Evolutionary conservation across 1,284 basidiomycete species (phyloP), one percentile per base, ranked within the genome.

Genomic region (Leccinum angustisporum): DNA sequence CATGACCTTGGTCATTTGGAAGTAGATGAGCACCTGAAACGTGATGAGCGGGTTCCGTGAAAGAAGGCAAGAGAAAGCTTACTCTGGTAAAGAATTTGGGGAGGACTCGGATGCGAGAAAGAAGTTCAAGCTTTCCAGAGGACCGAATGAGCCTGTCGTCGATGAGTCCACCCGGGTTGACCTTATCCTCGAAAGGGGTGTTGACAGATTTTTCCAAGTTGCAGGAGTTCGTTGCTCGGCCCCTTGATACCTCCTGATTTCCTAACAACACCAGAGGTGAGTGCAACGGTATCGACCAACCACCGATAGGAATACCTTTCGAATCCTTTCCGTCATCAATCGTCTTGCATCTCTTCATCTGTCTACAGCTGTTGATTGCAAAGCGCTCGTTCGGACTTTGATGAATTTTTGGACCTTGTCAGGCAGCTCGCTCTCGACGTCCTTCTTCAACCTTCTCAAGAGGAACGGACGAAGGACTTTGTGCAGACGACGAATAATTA

Each of bases 1-100:
- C 97, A 99, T 98, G 74, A 98, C 95, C 71, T 95, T 88, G 8
- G 97, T 98, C 97, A 98, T 98, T 78, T 99, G 97, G 90, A 98
- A 98, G 87, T 98, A 98, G 74, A 99, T 98, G 64, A 99, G 87
- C 33, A 98, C 96, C 89, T 92, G 62, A 25, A 50, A 56, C n/a
- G n/a, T 11, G 30, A 36, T 68, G 13, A 69, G 46, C 16, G 7
- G 3, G 36, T 56, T 36, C 3, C n/a, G 16, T 40, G 7, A 5
- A 46, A 7, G 2, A 21, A n/a, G 1, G 40, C 9, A 13, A 56
- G 46, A 51, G 34, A 16, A 31, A 34, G 51, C 81, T 51, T 70
- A 96, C 95, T 74, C 96, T 95, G 4, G 85, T 80, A 72, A 98
- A 98, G 70, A 99, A 90, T 77, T 98, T 99, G 59, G 97, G 97